phyloP scores from a whole-genome alignment of 768 basidiomycete genomes.

The Fomitopsis pulvina region DNA sequence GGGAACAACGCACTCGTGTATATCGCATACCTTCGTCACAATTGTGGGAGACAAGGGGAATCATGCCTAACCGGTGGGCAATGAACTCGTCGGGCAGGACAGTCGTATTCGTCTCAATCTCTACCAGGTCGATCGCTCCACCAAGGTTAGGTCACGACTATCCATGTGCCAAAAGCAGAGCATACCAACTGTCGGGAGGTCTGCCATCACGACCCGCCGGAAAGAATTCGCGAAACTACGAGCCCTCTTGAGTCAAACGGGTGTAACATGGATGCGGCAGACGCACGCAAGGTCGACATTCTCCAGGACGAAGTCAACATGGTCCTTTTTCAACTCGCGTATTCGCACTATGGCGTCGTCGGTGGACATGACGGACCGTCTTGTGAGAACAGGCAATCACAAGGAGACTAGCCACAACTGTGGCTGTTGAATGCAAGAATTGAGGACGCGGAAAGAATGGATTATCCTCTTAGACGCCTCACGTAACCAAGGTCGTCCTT shows the following conservation, averaged over 20 bases:
- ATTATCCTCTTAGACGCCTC: too few relatives aligned
- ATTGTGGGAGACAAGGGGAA: slow-evolving; percentile 82
- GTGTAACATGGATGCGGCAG: neutral
- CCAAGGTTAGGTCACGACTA: neutral
- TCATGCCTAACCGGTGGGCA: slow-evolving; percentile 90
- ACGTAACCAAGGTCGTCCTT: too few relatives aligned
- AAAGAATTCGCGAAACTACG: slow-evolving; percentile 89
- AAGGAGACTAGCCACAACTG: neutral
- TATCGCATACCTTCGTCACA: slow-evolving; percentile 86
- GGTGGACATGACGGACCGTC: slow-evolving; percentile 10
- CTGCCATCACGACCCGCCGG: slow-evolving; percentile 91
- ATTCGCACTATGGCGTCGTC: slow-evolving; percentile 62
- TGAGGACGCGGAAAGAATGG: neutral
- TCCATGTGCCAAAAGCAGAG: neutral
- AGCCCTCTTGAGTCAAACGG: neutral
- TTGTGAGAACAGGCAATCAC: too few relatives aligned
- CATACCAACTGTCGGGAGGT: slow-evolving; percentile 85
- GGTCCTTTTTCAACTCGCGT: slow-evolving; percentile 77
- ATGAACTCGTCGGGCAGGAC: slow-evolving; percentile 97
- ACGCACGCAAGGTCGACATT: slow-evolving; percentile 95
- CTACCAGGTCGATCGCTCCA: slow-evolving; percentile 94
- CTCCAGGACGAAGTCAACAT: slow-evolving; percentile 87
- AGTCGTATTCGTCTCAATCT: slow-evolving; percentile 84
- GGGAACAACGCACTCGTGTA: slow-evolving; percentile 46
- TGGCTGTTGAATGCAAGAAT: too few relatives aligned